Base-by-base conservation (phyloP, 192 early-diverging fungal species). In the Rhizoclosmatium sp. region DNA sequence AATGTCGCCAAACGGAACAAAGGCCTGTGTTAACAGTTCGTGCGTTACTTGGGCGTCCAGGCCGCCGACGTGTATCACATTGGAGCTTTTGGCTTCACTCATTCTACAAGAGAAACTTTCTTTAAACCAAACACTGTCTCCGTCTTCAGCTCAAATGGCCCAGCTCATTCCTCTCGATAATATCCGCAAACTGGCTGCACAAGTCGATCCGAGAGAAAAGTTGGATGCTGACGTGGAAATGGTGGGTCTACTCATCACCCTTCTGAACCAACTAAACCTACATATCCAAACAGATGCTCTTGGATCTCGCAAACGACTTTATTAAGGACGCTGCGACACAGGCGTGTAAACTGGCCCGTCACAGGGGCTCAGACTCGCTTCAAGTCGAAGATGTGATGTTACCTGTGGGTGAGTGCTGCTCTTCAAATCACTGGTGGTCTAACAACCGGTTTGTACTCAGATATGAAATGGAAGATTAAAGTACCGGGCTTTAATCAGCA, bases 1-100 rank as follows among this genome's bases (percentile, higher is more conserved):
- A 76, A 99, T 94, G 56, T 98, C 96, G 66, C 98, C 98, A 88
- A 99, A 99, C 0, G 98, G 96, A 51, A 98, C 88, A 82, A 99
- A 98, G 0, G 95, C 95, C 0, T 95, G 91, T 47, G 93, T 91
- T 10, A 99, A 85, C 0, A 92, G 90, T 61, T 93, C 80, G 23
- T 94, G 90, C 4, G 91, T 93, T 16, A 97, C 94, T 71, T 94
- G 85, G 51, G 91, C 83, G 48, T 94, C 93, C 41, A 99, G 85
- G 2, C 96, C 96, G 80, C 93, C 93, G 10, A 79, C 78, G 56
- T 76, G 75, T 4, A 76, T 64, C 16, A 76, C 51, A 49, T 21
- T 19, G 69, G 5, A 41, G 75, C 62, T 47, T 65, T 46, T 49
- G 14, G 7, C 46, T 19, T 60, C 46, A 23, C 10, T 44, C 73